A percentile compares a stretch with the other conserved stretches of the same genome.
Evolutionary conservation across 345 rosid genomes (phyloP).

Genomic region (Limnanthes douglasii): DNA sequence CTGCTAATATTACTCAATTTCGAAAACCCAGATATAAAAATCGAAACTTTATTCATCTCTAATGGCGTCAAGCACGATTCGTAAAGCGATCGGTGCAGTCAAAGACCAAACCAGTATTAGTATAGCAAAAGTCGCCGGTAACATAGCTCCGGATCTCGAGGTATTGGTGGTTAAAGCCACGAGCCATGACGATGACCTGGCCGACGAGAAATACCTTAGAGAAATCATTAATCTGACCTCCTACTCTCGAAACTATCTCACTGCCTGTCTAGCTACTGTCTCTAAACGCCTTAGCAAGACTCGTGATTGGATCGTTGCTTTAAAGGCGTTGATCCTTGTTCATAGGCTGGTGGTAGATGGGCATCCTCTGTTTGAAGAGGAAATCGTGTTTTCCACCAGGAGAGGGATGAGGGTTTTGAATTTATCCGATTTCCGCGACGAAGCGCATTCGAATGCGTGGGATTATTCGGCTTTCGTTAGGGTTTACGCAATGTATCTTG

Average conservation of each 20-base stretch:
- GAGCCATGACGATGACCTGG: slow-evolving; percentile 81
- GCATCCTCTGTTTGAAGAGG: slow-evolving; percentile 52
- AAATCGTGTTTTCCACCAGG: slow-evolving; percentile 54
- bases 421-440: slow-evolving; percentile 75
- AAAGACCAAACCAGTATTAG: slow-evolving; percentile 95
- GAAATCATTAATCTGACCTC: slow-evolving; percentile 51
- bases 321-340: slow-evolving; percentile 55
- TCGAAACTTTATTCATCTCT: too few relatives aligned
- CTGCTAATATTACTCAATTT: too few relatives aligned
- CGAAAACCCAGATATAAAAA: too few relatives aligned
- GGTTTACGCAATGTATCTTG: slow-evolving; percentile 61
- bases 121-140: slow-evolving; percentile 79
- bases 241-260: slow-evolving; percentile 47
- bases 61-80: slow-evolving; percentile 83
- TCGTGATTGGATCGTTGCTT: slow-evolving; percentile 87
- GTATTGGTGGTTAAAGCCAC: slow-evolving; percentile 90
- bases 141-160: slow-evolving; percentile 93
- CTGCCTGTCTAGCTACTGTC: slow-evolving; percentile 59
- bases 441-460: slow-evolving; percentile 93
- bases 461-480: slow-evolving; percentile 78
- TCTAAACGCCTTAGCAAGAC: slow-evolving; percentile 71
- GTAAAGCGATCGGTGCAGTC: slow-evolving; percentile 90
- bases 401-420: slow-evolving; percentile 66
- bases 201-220: slow-evolving; percentile 63
- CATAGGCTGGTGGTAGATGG: slow-evolving; percentile 67